Evolutionary conservation across 2,329 filamentous ascomycete genomes (phyloP).

Genomic region (Tothia fuscella): DNA sequence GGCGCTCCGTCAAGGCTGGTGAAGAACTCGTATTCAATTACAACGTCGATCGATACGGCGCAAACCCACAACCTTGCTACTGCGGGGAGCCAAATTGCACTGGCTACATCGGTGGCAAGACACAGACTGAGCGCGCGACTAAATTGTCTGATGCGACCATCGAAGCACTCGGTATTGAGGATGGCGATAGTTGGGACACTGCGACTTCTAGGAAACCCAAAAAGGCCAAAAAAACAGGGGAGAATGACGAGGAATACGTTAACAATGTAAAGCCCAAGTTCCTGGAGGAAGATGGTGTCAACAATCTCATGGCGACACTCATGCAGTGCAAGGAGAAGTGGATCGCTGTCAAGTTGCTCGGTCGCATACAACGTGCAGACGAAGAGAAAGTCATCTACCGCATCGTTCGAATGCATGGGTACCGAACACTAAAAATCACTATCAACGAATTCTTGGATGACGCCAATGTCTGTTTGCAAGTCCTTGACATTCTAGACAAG

Average conservation of each 20-base stretch:
- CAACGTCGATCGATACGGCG: slow-evolving; percentile 96
- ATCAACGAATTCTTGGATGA: slow-evolving; percentile 81
- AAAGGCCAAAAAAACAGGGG: slow-evolving; percentile 67
- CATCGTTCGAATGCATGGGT: slow-evolving; percentile 93
- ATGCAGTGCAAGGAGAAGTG: slow-evolving; percentile 99
- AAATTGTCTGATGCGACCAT: slow-evolving; percentile 83
- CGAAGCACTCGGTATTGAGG: slow-evolving; percentile 90
- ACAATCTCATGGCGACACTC: slow-evolving; percentile 89
- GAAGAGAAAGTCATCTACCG: slow-evolving; percentile 79
- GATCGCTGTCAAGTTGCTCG: slow-evolving; percentile 91
- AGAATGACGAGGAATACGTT: slow-evolving; percentile 93
- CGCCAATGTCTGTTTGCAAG: slow-evolving; percentile 76
- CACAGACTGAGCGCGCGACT: slow-evolving; percentile 88
- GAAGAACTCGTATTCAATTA: slow-evolving; percentile 99
- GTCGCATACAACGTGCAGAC: slow-evolving; percentile 74
- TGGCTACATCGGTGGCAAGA: slow-evolving; percentile 94
- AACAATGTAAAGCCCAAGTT: slow-evolving; percentile 72
- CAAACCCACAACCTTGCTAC: slow-evolving; percentile 93
- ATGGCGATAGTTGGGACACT: slow-evolving; percentile 84
- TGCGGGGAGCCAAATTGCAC: slow-evolving; percentile 91
- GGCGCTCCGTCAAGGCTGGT: slow-evolving; percentile 70
- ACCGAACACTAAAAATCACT: slow-evolving; percentile 83
- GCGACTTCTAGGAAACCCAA: slow-evolving; percentile 78
- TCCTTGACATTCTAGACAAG: slow-evolving; percentile 77
- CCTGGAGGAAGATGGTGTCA: slow-evolving; percentile 71